Evolutionary conservation across 2,329 filamentous ascomycete species (phyloP).

Genomic region (Fusarium setosum): DNA sequence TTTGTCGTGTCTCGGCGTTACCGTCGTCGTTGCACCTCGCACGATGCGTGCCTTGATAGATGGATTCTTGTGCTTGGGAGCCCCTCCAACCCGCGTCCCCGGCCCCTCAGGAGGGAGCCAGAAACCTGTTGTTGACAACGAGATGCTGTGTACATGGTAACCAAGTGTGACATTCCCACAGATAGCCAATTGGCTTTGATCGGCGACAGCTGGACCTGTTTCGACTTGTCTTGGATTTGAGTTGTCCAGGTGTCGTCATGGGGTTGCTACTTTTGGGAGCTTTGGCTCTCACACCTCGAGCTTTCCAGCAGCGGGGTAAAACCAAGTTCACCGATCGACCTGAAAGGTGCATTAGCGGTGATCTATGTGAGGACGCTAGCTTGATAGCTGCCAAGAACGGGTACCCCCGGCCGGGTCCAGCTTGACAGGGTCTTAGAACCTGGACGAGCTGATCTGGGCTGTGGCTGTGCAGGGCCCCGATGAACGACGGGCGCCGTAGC

Average conservation of each 20-base stretch:
- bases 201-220: constrained; percentile 10
- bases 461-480: constrained; percentile 35
- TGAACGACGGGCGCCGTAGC: neutral
- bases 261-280: constrained; percentile 9
- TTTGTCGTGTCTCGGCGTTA: constrained; percentile 17
- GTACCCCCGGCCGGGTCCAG: constrained; percentile 30
- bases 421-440: constrained; percentile 42
- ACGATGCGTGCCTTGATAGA: constrained; percentile 10
- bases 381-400: constrained; percentile 20
- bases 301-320: constrained; percentile 30
- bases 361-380: constrained; percentile 37
- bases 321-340: constrained; percentile 32
- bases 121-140: constrained; percentile 30
- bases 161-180: constrained; percentile 21
- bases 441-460: constrained; percentile 38
- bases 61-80: constrained; percentile 9
- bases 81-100: constrained; percentile 13
- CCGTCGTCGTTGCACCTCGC: constrained; percentile 1
- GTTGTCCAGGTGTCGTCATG: constrained; percentile 29
- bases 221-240: constrained; percentile 12
- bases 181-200: constrained; percentile 30
- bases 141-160: constrained; percentile 1
- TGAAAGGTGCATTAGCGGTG: constrained; percentile 41
- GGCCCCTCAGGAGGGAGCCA: constrained; percentile 7
- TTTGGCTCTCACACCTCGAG: constrained; percentile 16